A percentile compares a stretch with the other conserved stretches of the same genome.
phyloP scores from a whole-genome alignment of 2,329 filamentous ascomycete species.

The Alternaria triticina region DNA sequence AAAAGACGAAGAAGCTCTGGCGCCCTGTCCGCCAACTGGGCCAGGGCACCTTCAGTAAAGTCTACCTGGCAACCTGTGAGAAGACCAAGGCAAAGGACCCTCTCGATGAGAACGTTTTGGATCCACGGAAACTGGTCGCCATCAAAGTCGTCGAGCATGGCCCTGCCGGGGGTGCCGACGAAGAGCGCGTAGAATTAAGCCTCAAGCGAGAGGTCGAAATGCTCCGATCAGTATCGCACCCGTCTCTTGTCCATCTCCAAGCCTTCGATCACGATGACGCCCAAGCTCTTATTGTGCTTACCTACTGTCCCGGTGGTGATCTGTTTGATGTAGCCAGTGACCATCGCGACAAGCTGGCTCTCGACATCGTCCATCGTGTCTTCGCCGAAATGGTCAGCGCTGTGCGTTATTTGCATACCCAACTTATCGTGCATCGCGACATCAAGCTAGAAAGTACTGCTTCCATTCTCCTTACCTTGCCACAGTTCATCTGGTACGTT shows the following conservation, averaged over 20 bases:
- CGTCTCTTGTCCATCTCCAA: slow-evolving; percentile 87
- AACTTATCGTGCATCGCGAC: slow-evolving; percentile 91
- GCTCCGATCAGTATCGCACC: slow-evolving; percentile 84
- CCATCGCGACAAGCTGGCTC: slow-evolving; percentile 70
- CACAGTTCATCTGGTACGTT: slow-evolving; percentile 24
- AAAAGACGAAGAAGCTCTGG: slow-evolving; percentile 78
- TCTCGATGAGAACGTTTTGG: slow-evolving; percentile 57
- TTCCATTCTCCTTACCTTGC: slow-evolving; percentile 23
- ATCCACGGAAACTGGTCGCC: slow-evolving; percentile 84
- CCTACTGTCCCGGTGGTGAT: slow-evolving; percentile 92
- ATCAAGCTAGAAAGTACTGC: slow-evolving; percentile 95
- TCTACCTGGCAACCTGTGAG: slow-evolving; percentile 87
- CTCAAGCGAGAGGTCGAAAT: slow-evolving; percentile 95
- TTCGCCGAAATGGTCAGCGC: slow-evolving; percentile 89
- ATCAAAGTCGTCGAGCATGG: slow-evolving; percentile 97
- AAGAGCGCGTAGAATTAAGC: slow-evolving; percentile 90
- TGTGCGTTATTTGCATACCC: slow-evolving; percentile 81
- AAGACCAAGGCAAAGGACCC: slow-evolving; percentile 53
- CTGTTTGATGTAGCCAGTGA: slow-evolving; percentile 89
- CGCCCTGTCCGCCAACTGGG: slow-evolving; percentile 80
- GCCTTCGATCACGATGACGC: slow-evolving; percentile 87
- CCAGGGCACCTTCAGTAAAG: slow-evolving; percentile 93
- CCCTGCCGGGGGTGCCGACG: slow-evolving; percentile 88
- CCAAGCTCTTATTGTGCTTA: slow-evolving; percentile 83
- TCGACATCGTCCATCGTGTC: slow-evolving; percentile 77